A percentile compares a stretch with the other conserved stretches of the same genome.
Evolutionary conservation across 495 filamentous ascomycete species (phyloP).

Genomic region (Xylaria castorea): DNA sequence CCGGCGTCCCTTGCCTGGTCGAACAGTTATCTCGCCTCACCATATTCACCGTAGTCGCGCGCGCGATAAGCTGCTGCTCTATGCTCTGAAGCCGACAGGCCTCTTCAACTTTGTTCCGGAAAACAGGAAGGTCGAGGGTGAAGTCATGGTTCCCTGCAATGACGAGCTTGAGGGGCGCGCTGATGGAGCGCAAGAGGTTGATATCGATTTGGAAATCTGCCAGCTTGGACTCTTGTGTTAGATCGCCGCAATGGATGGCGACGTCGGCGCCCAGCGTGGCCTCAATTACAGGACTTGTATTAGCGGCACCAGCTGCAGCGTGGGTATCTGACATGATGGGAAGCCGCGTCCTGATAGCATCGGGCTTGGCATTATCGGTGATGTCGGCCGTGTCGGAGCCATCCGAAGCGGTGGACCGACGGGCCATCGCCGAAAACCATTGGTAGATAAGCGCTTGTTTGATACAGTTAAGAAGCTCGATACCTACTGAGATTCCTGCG

Average conservation of each 20-base stretch:
- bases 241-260: slow-evolving; percentile 75
- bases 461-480: background rate
- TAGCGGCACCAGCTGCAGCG: slow-evolving; percentile 21
- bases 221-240: slow-evolving; percentile 67
- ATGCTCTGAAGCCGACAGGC: slow-evolving; percentile 17
- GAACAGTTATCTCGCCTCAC: slow-evolving; percentile 35
- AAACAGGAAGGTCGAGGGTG: slow-evolving; percentile 64
- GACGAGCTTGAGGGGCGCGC: slow-evolving; percentile 75
- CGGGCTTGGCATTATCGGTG: slow-evolving; percentile 6
- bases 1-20: slow-evolving; percentile 53
- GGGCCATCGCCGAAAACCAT: background rate
- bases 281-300: background rate
- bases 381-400: slow-evolving; percentile 6
- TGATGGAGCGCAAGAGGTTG: slow-evolving; percentile 58
- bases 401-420: slow-evolving; percentile 20
- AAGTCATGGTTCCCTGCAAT: slow-evolving; percentile 86
- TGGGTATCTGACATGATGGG: slow-evolving; percentile 72
- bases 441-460: background rate
- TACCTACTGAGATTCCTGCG: background rate
- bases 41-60: slow-evolving; percentile 34
- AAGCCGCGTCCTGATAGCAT: slow-evolving; percentile 48
- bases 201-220: slow-evolving; percentile 61
- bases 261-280: slow-evolving; percentile 56
- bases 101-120: slow-evolving; percentile 28
- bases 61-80: slow-evolving; percentile 30